A percentile compares a stretch with the other conserved stretches of the same genome.
phyloP scores from a whole-genome alignment of 164 flowering plant genomes.

The Umbilicus rupestris region DNA sequence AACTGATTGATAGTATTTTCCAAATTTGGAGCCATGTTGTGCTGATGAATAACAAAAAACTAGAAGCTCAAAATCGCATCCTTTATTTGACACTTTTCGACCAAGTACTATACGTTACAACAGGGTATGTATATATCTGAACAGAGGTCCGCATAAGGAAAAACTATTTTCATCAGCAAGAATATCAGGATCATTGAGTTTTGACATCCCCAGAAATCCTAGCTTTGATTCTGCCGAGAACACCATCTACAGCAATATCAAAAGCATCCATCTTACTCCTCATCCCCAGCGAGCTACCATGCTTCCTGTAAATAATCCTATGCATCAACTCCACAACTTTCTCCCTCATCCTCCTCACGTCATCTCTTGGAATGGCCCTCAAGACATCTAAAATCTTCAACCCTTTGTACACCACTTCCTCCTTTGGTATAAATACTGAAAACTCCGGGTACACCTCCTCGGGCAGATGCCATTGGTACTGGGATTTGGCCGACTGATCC shows the following conservation, averaged over 20 bases:
- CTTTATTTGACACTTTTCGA: background rate
- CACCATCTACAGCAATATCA: too few species aligned
- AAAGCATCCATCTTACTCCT: too few species aligned
- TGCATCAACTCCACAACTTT: conserved; percentile 65
- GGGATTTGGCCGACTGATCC: conserved; percentile 58
- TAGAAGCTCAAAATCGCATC: background rate
- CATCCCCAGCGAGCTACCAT: conserved; percentile 58
- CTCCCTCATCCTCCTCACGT: conserved; percentile 75
- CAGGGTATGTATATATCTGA: background rate
- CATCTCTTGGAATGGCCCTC: conserved; percentile 38
- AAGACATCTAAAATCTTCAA: conserved; percentile 59
- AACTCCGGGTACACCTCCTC: conserved; percentile 45
- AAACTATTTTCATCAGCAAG: background rate
- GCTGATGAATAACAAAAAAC: background rate
- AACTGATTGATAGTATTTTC: background rate
- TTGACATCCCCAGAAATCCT: conserved; percentile 16
- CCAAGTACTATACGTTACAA: background rate
- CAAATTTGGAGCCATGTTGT: background rate
- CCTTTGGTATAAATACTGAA: conserved; percentile 76
- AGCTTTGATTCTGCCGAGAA: conserved; percentile 38
- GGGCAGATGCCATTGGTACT: conserved; percentile 82
- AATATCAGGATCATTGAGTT: background rate
- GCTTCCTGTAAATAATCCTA: conserved; percentile 64
- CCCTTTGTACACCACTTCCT: conserved; percentile 84
- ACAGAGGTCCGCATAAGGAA: background rate